Percentiles rank a stretch among this genome's conserved stretches.
These are phyloP conservation scores for Trichoderma koningii DNA, from an alignment of 2,329 filamentous ascomycete species.

Conservation along the genomic window DNA sequence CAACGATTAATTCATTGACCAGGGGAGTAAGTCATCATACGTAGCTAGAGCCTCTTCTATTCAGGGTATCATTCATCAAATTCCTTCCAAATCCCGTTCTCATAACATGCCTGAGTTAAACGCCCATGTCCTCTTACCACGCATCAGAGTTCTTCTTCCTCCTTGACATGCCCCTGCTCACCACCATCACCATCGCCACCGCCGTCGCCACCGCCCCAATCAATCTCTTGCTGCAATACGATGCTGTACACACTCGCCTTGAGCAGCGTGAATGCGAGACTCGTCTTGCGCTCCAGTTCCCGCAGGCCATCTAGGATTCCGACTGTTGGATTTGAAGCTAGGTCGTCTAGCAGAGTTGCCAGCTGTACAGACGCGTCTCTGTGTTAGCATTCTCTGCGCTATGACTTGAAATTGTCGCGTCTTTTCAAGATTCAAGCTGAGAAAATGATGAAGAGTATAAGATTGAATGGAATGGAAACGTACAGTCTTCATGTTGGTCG, in stretches of 20 bases:
- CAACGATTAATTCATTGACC: not conserved
- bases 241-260: conserved; percentile 99
- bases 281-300: conserved; percentile 90
- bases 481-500: conserved; percentile 90
- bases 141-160: not conserved
- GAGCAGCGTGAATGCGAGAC: conserved; percentile 88
- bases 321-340: conserved; percentile 70
- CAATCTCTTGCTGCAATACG: conserved; percentile 95
- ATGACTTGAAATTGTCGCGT: not conserved
- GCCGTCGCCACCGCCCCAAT: conserved; percentile 55
- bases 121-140: not conserved
- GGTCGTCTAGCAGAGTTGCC: conserved; percentile 60
- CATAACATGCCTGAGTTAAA: not conserved
- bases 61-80: conserved; percentile 11
- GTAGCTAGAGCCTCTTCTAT: not conserved
- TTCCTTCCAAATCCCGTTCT: not conserved
- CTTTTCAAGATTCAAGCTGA: not conserved
- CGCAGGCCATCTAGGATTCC: conserved; percentile 85
- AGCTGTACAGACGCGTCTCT: conserved; percentile 43
- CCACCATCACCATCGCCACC: not conserved
- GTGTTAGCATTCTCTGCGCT: not conserved
- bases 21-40: not conserved
- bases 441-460: no score
- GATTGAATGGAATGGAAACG: conserved; percentile 25
- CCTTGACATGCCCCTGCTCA: not conserved